Percentiles rank a stretch among this genome's conserved stretches.
Evolutionary conservation across 2,329 filamentous ascomycete species (phyloP).

Genomic region (Venturia asperata): DNA sequence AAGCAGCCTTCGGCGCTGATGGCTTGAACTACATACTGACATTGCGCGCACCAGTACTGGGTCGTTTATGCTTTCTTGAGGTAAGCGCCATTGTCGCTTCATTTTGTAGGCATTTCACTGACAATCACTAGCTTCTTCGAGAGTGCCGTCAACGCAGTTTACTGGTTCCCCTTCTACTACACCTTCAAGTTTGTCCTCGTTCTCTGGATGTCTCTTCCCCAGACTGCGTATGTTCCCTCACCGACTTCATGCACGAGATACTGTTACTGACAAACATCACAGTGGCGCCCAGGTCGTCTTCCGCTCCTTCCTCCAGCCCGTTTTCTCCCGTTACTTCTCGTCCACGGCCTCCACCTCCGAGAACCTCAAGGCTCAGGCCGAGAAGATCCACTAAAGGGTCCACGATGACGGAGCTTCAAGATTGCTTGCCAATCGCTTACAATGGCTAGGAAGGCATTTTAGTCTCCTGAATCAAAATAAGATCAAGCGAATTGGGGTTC

Average conservation of each 20-base stretch:
- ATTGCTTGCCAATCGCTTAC: neutral
- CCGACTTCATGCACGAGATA: neutral
- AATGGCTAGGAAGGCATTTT: neutral
- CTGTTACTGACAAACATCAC: conserved; percentile 18
- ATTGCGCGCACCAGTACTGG: conserved; percentile 57
- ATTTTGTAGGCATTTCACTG: conserved; percentile 21
- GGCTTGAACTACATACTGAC: conserved; percentile 20
- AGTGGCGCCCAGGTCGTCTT: conserved; percentile 96
- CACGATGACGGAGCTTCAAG: neutral
- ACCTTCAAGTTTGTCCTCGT: conserved; percentile 98
- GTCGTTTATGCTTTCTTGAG: conserved; percentile 78
- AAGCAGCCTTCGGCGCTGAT: neutral
- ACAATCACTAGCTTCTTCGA: conserved; percentile 56
- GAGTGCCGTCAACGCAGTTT: conserved; percentile 75
- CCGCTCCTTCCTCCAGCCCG: conserved; percentile 86
- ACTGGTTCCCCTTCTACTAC: conserved; percentile 99
- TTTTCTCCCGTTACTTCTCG: conserved; percentile 87
- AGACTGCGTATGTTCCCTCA: conserved; percentile 67
- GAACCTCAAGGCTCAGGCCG: conserved; percentile 83
- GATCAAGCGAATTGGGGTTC: neutral
- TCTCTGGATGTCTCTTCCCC: conserved; percentile 94
- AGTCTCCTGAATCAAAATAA: neutral
- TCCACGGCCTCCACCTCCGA: conserved; percentile 64
- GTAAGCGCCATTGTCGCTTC: conserved; percentile 34
- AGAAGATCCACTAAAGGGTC: conserved; percentile 45